phyloP scores from a whole-genome alignment of 2,329 filamentous ascomycete genomes.

The Pseudogymnoascus sp. region DNA sequence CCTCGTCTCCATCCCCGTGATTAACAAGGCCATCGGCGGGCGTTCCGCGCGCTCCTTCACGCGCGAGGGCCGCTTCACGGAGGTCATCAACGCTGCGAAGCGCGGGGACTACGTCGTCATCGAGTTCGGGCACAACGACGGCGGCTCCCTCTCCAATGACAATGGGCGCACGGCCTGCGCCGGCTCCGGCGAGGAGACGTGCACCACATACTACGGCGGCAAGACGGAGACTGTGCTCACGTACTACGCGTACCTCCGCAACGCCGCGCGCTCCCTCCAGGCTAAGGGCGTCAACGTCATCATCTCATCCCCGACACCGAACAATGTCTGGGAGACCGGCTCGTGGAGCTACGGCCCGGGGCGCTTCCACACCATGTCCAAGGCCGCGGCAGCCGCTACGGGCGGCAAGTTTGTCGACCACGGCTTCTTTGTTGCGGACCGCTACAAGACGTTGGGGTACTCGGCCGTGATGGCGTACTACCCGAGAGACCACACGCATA shows the following conservation, averaged over 20 bases:
- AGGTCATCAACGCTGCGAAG: slow-evolving; percentile 19
- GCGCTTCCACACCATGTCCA: slow-evolving; percentile 24
- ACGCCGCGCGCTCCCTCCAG: slow-evolving; percentile 24
- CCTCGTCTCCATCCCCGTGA: too few species aligned
- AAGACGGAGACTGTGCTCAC: too few species aligned
- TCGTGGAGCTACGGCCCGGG: slow-evolving; percentile 27
- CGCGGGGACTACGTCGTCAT: slow-evolving; percentile 58
- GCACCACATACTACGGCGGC: too few species aligned
- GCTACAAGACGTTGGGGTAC: slow-evolving; percentile 32
- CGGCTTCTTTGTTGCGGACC: slow-evolving; percentile 18
- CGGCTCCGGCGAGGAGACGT: too few species aligned
- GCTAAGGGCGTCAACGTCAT: slow-evolving; percentile 53
- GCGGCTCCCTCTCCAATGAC: slow-evolving; percentile 39
- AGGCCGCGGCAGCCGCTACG: not conserved
- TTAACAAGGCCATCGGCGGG: too few species aligned
- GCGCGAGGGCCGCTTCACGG: too few species aligned
- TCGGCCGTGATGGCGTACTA: slow-evolving; percentile 40
- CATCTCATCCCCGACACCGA: slow-evolving; percentile 50
- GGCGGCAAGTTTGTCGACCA: slow-evolving; percentile 21
- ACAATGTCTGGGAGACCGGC: slow-evolving; percentile 53
- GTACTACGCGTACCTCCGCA: not conserved
- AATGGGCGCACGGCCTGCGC: too few species aligned
- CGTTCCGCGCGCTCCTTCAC: too few species aligned
- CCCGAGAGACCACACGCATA: slow-evolving; percentile 51
- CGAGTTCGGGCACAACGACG: slow-evolving; percentile 67